These are phyloP conservation scores for Mycena alexandri DNA, from an alignment of 768 basidiomycete species.

Conservation along the genomic window DNA sequence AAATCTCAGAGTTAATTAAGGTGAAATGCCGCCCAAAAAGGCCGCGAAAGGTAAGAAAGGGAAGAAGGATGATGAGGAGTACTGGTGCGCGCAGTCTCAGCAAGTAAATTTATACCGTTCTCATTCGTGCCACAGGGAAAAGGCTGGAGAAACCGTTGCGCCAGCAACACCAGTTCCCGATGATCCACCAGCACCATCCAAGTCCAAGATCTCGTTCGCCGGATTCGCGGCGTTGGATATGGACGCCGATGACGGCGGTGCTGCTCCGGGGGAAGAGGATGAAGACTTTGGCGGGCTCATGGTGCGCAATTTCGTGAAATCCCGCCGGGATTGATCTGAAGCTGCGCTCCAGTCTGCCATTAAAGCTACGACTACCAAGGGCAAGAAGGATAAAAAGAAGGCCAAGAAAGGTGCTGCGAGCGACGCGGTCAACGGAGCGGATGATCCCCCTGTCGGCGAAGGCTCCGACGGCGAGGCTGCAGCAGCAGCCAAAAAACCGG, in stretches of 20 bases:
- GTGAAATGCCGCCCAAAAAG: conserved; percentile 65
- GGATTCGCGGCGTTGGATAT: conserved; percentile 64
- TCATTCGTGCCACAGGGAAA: conserved; percentile 62
- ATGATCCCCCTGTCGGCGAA: conserved; percentile 44
- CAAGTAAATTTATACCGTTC: conserved; percentile 33
- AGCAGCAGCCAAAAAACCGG: conserved; percentile 35
- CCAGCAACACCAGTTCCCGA: conserved; percentile 62
- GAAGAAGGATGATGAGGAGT: conserved; percentile 88
- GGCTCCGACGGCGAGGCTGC: conserved; percentile 44
- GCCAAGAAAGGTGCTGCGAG: conserved; percentile 48
- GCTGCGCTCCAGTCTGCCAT: conserved; percentile 65
- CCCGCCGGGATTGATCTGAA: conserved; percentile 23
- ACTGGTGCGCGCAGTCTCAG: conserved; percentile 67
- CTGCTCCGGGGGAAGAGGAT: conserved; percentile 64
- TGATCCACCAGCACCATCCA: conserved; percentile 41
- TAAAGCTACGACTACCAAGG: conserved; percentile 62
- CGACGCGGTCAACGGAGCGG: conserved; percentile 48
- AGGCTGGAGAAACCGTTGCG: conserved; percentile 69
- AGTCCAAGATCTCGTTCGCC: conserved; percentile 57
- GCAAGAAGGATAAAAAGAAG: conserved; percentile 70
- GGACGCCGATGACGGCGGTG: conserved; percentile 52
- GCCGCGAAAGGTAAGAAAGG: conserved; percentile 84
- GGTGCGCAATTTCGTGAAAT: conserved; percentile 57
- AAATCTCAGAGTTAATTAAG: too few species aligned
- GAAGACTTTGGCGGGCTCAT: conserved; percentile 82